Conservation (phyloP, 2,329 filamentous ascomycete species). For the Colletotrichum lindemuthianum region DNA sequence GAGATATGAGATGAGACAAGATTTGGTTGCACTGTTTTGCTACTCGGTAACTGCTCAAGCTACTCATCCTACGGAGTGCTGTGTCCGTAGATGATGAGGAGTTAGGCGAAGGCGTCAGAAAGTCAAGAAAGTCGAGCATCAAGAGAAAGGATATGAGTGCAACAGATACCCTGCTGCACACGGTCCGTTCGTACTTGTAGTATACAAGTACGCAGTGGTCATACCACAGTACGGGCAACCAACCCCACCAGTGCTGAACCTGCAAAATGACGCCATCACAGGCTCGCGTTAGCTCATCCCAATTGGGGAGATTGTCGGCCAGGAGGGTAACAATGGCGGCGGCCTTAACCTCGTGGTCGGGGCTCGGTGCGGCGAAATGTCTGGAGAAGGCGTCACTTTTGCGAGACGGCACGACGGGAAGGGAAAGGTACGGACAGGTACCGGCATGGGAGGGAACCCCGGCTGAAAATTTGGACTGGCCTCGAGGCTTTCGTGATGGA, state of each 20-base stretch:
- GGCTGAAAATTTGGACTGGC: neutral
- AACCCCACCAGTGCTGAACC: neutral
- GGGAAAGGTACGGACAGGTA: slow-evolving; percentile 21
- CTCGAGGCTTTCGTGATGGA: neutral
- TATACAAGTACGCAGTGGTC: too few species aligned
- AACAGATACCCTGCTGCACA: too few species aligned
- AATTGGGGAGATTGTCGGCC: slow-evolving; percentile 34
- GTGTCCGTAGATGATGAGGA: too few species aligned
- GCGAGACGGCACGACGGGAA: neutral
- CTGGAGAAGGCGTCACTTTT: slow-evolving; percentile 10
- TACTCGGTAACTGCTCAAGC: too few species aligned
- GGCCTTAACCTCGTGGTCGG: slow-evolving; percentile 34
- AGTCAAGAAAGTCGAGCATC: neutral
- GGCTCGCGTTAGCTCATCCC: slow-evolving; percentile 35
- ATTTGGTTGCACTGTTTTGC: too few species aligned
- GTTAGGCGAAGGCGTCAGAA: neutral
- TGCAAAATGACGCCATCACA: slow-evolving; percentile 33
- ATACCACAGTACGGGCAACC: too few species aligned
- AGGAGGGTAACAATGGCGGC: slow-evolving; percentile 32
- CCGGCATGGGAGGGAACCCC: slow-evolving; percentile 1
- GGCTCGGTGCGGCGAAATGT: slow-evolving; percentile 17
- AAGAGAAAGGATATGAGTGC: neutral
- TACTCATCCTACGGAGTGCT: too few species aligned
- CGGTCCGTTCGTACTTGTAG: too few species aligned
- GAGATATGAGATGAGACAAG: too few species aligned